Base-by-base conservation (phyloP, 2,329 filamentous ascomycete genomes). In the Apiospora arundinis region DNA sequence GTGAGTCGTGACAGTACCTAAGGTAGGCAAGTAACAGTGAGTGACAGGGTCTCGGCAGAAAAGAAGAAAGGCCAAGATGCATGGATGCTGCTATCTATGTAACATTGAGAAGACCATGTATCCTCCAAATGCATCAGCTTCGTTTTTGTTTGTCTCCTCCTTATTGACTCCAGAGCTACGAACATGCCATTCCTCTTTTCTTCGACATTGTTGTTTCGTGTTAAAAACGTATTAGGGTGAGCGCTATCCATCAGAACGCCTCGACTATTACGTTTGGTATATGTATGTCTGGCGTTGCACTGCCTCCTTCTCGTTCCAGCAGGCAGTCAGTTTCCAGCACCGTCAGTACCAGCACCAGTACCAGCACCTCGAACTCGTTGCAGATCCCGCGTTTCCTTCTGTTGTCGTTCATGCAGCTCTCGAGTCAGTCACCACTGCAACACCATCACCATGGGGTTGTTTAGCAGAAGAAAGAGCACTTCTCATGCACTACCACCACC, bases 161-260 rank as follows among this genome's bases (percentile, higher is more conserved):
- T 45, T 45, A 45, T 45, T 45, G 42, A 45, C 42, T 45, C 42
- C 42, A 14, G 12, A 45, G 42, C 42, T 45, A 45, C 42, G 42
- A 16, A 16, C 42, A 45, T 45, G 42, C 14, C 42, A 52, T 25
- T 23, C 48, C 23, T 52, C 48, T 60, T 60, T 32, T 60, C 52
- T 60, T 60, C 32, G 52, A 60, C 52, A 60, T 60, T 28, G 52
- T 11, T 32, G 52, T 60, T 60, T 60, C 52, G 52, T 60, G 28
- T 60, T 37, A 28, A 60, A 8, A 45, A 18, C 25, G 52, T 60
- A 9, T 18, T 60, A 60, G 52, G 28, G 16, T 9, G 16, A 32
- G 16, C 16, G 28, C 52, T 8, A 32, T 60, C 52, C n/a, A 37
- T 37, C 52, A 16, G 14, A 11, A 37, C 32, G 52, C 28, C 52